Base-by-base conservation (phyloP, 2,329 filamentous ascomycete genomes). In the Aspergillus ibericus region DNA sequence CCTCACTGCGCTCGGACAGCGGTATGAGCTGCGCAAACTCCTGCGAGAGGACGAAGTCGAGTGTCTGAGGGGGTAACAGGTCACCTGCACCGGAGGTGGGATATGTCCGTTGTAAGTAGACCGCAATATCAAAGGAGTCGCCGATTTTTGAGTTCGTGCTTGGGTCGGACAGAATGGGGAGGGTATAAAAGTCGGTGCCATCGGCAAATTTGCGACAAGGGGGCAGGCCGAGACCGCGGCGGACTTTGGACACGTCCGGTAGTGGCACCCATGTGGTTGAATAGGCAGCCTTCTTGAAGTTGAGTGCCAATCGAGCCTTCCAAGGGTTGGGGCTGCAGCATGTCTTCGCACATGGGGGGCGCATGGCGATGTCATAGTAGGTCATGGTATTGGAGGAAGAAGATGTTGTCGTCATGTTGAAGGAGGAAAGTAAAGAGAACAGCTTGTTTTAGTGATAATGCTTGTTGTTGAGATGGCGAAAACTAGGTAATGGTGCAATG, bases 121-220 rank as follows among this genome's bases (percentile, higher is more conserved):
- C 71, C 6, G 86, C 87, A 59, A 89, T 89, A 53, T 88, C 86
- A 66, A 88, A 87, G 2, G 85, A 85, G 72, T 89, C 87, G 5
- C 86, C 86, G 2, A 88, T 56, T 0, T 76, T 52, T 0, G 71
- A 59, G 5, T 66, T 67, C 0, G 78, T 81, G 16, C 65, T 56
- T 0, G 75, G 68, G 52, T 88, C 83, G 1, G 74, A 64, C 20
- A 88, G 69, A 42, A 88, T 77, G 1, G 87, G 86, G 0, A 89
- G 78, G 2, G 86, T 89, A 71, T 79, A 79, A 73, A 80, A 88
- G 65, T 86, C 82, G 34, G 72, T 75, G 42, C 85, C 85, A 63
- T 88, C 81, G 61, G 77, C 77, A 56, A 82, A 80, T 59, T 82
- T 83, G 66, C 86, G 84, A 18, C 76, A 77, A 1, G 85, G 72